phyloP scores from a whole-genome alignment of 805 yeast genomes.

The Limtongia smithiae region DNA sequence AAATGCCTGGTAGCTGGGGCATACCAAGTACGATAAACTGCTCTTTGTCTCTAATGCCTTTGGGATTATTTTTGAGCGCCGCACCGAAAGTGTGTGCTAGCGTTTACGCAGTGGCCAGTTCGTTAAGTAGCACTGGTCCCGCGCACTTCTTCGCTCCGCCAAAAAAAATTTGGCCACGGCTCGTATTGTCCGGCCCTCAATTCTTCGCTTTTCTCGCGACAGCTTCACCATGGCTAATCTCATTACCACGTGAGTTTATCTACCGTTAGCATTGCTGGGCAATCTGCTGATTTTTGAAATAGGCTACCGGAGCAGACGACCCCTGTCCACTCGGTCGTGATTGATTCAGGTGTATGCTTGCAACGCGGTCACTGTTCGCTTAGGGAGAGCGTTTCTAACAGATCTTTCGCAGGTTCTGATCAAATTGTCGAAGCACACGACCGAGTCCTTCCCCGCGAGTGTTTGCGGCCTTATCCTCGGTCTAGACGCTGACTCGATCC shows the following conservation, averaged over 20 bases:
- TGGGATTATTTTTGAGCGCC: too few relatives aligned
- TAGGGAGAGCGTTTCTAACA: not conserved
- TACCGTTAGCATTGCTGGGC: too few relatives aligned
- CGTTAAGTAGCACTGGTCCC: too few relatives aligned
- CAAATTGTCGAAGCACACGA: constrained; percentile 63
- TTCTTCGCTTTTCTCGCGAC: not conserved
- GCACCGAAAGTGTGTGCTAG: too few relatives aligned
- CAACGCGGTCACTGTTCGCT: too few relatives aligned
- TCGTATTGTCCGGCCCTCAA: too few relatives aligned
- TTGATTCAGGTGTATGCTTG: constrained; percentile 30
- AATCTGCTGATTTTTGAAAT: too few relatives aligned
- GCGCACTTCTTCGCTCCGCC: too few relatives aligned
- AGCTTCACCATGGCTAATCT: constrained; percentile 20
- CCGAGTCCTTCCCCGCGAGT: constrained; percentile 58
- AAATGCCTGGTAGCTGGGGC: not conserved
- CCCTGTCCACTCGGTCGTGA: constrained; percentile 22
- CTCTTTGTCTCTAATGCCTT: too few relatives aligned
- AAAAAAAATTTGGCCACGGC: too few relatives aligned
- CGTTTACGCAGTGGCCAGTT: too few relatives aligned
- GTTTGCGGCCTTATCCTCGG: constrained; percentile 74
- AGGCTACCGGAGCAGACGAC: constrained; percentile 28
- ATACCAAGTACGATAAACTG: not conserved
- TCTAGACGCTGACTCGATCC: constrained; percentile 48
- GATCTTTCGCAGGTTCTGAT: constrained; percentile 41
- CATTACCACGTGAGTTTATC: constrained; percentile 23